Percentiles rank a stretch among this genome's conserved stretches.
These are phyloP conservation scores for Suillus placidus DNA, from an alignment of 768 basidiomycete genomes.

Conservation along the genomic window DNA sequence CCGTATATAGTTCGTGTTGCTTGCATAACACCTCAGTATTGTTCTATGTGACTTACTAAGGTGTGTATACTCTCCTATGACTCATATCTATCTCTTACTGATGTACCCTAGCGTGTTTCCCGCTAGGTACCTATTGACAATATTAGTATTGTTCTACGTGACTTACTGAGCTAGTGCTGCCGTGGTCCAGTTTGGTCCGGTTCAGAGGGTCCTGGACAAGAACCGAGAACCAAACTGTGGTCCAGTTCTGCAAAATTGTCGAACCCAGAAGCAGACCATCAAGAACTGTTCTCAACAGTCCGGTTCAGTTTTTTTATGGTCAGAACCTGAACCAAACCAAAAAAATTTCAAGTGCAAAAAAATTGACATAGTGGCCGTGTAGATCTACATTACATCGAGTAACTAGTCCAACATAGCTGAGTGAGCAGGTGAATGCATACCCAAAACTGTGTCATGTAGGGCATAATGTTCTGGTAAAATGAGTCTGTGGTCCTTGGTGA, in stretches of 20 bases:
- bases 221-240: background rate
- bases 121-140: too few relatives aligned
- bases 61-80: background rate
- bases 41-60: background rate
- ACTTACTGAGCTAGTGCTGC: slow-evolving; percentile 5
- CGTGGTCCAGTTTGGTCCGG: too few relatives aligned
- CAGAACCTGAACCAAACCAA: background rate
- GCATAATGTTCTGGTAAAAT: slow-evolving; percentile 98
- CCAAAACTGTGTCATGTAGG: slow-evolving; percentile 99
- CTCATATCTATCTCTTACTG: too few relatives aligned
- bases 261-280: background rate
- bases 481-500: slow-evolving; percentile 59
- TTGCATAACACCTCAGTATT: too few relatives aligned
- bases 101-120: too few relatives aligned
- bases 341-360: too few relatives aligned
- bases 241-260: background rate
- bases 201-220: too few relatives aligned
- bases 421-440: slow-evolving; percentile 44
- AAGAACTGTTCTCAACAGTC: background rate
- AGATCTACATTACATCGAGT: too few relatives aligned
- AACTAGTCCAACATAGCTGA: too few relatives aligned
- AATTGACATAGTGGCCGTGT: too few relatives aligned
- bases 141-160: too few relatives aligned
- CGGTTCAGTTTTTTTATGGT: background rate
- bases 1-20: background rate